A percentile compares a stretch with the other conserved stretches of the same genome.
These are phyloP conservation scores for Lolium perenne DNA, from an alignment of 176 grass and related monocot species.

Conservation along the genomic window DNA sequence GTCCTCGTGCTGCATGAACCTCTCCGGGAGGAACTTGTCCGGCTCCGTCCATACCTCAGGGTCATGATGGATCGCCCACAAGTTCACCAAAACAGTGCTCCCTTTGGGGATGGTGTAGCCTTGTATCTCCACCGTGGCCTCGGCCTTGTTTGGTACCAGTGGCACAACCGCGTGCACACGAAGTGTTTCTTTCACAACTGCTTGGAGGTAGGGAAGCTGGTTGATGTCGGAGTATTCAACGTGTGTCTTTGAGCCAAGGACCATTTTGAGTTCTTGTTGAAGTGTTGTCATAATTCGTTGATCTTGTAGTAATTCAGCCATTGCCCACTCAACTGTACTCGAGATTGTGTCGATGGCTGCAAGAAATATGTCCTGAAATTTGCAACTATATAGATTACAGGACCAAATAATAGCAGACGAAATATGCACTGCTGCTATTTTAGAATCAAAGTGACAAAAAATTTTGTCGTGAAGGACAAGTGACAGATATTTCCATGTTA, in stretches of 20 bases:
- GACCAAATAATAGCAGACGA: too few relatives aligned
- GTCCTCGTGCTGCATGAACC: constrained; percentile 41
- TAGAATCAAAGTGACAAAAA: not conserved
- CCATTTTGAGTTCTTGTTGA: not conserved
- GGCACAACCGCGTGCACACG: constrained; percentile 24
- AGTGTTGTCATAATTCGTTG: not conserved
- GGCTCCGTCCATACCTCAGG: constrained; percentile 29
- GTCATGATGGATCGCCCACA: constrained; percentile 50
- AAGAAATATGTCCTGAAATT: not conserved
- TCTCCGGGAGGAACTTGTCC: constrained; percentile 42
- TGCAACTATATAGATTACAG: not conserved
- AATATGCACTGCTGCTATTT: not conserved
- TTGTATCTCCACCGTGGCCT: constrained; percentile 3
- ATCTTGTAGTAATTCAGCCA: constrained; percentile 42
- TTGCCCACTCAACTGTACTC: constrained; percentile 34
- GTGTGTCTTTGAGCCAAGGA: not conserved
- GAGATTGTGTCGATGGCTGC: not conserved
- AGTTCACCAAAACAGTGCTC: constrained; percentile 45
- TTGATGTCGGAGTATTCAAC: constrained; percentile 23
- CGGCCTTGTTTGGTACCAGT: not conserved
- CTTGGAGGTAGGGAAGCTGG: constrained; percentile 33
- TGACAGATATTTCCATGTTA: not conserved
- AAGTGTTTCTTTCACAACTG: not conserved
- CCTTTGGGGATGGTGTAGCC: not conserved
- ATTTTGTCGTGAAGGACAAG: not conserved